Evolutionary conservation across 1,284 basidiomycete genomes (phyloP).

Genomic region (Leccinum brunneo-olivaceum): DNA sequence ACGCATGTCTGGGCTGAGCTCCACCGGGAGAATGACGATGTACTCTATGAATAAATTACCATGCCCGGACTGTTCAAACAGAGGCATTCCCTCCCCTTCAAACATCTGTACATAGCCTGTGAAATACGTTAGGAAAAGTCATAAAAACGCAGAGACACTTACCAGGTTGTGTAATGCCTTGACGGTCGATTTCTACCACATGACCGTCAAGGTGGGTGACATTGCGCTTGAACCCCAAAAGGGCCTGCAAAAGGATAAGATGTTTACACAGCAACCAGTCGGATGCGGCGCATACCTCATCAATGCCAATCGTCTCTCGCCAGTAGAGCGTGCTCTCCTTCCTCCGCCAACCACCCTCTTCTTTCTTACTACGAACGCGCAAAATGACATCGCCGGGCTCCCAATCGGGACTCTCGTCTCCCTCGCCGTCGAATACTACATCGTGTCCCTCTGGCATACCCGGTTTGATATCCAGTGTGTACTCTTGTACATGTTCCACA

Average conservation of each 20-base stretch:
- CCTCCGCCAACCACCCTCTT: conserved; percentile 74
- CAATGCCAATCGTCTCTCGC: conserved; percentile 81
- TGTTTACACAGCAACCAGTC: background rate
- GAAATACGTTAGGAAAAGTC: conserved; percentile 3
- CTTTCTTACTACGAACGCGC: conserved; percentile 69
- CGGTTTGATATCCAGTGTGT: conserved; percentile 74
- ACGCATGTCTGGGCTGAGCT: conserved; percentile 58
- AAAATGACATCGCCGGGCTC: conserved; percentile 88
- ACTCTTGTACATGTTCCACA: conserved; percentile 75
- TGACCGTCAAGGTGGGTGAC: conserved; percentile 88
- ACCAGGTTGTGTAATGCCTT: conserved; percentile 88
- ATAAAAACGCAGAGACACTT: conserved; percentile 11
- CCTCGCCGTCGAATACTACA: conserved; percentile 87
- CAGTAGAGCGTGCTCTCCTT: conserved; percentile 88
- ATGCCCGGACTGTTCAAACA: conserved; percentile 53
- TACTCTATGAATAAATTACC: conserved; percentile 91
- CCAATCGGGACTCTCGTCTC: conserved; percentile 89
- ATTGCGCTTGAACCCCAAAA: conserved; percentile 78
- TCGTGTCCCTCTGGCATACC: conserved; percentile 91
- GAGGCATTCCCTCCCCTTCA: conserved; percentile 85
- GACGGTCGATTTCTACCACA: conserved; percentile 62
- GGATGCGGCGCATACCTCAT: conserved; percentile 60
- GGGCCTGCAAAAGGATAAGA: conserved; percentile 43
- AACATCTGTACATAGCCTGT: conserved; percentile 77
- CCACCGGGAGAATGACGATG: conserved; percentile 76